A percentile compares a stretch with the other conserved stretches of the same genome.
phyloP scores from a whole-genome alignment of 768 basidiomycete genomes.

The Mycena capillaripes region DNA sequence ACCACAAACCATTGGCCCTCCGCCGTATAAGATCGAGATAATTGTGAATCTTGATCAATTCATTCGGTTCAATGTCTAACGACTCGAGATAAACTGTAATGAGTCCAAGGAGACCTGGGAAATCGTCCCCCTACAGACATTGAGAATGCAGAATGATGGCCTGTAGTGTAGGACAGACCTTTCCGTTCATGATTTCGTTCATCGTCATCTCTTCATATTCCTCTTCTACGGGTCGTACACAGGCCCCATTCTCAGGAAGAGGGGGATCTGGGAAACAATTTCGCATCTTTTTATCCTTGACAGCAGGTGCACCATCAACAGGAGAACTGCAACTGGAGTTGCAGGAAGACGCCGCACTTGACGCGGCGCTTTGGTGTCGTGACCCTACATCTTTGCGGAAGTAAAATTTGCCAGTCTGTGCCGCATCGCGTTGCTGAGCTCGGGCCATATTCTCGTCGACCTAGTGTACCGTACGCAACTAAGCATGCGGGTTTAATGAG shows the following conservation, averaged over 20 bases:
- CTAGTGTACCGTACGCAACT: constrained; percentile 66
- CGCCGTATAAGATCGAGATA: constrained; percentile 86
- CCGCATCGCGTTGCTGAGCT: constrained; percentile 89
- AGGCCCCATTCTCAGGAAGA: constrained; percentile 60
- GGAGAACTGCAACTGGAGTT: constrained; percentile 55
- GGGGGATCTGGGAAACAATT: constrained; percentile 81
- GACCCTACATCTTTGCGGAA: constrained; percentile 92
- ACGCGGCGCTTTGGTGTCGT: constrained; percentile 57
- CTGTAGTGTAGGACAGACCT: constrained; percentile 57
- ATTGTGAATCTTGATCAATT: constrained; percentile 72
- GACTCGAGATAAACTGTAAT: constrained; percentile 90
- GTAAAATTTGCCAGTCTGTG: constrained; percentile 80
- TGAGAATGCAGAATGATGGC: not conserved
- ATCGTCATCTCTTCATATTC: constrained; percentile 96
- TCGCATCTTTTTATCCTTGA: constrained; percentile 75
- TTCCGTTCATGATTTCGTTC: constrained; percentile 95
- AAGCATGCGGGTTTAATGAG: not conserved
- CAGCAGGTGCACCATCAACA: constrained; percentile 48
- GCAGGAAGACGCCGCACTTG: constrained; percentile 62
- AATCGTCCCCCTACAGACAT: constrained; percentile 65
- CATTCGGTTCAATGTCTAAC: constrained; percentile 78
- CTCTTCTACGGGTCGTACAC: constrained; percentile 69
- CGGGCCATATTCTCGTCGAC: constrained; percentile 97
- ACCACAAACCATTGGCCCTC: constrained; percentile 81
- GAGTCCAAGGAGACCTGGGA: constrained; percentile 87